Percentiles rank a stretch among this genome's conserved stretches.
These are phyloP conservation scores for Volvariella surrecta DNA, from an alignment of 1,284 basidiomycete genomes.

Conservation along the genomic window DNA sequence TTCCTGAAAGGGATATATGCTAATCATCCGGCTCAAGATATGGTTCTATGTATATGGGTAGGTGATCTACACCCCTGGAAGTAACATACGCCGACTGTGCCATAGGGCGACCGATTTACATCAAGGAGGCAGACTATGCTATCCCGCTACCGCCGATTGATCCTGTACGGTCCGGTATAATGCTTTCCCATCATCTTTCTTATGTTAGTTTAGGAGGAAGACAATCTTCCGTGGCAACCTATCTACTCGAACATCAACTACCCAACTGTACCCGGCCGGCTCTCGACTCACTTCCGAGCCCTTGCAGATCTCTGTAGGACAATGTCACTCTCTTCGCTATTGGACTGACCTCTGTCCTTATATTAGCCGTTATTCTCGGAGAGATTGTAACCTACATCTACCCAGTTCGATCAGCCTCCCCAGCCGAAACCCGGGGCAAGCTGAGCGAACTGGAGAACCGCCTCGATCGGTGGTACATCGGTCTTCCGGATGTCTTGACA, in stretches of 20 bases:
- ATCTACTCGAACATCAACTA: conserved; percentile 30
- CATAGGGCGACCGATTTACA: conserved; percentile 57
- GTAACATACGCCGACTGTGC: conserved; percentile 2
- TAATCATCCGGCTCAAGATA: conserved; percentile 29
- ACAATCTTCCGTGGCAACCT: conserved; percentile 49
- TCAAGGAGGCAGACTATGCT: conserved; percentile 71
- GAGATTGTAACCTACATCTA: conserved; percentile 68
- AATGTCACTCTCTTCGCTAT: not conserved
- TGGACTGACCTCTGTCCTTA: conserved; percentile 2
- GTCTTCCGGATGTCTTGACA: conserved; percentile 57
- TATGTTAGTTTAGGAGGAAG: conserved; percentile 34
- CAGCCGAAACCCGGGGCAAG: conserved; percentile 33
- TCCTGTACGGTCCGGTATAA: conserved; percentile 25
- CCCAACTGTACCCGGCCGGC: conserved; percentile 34
- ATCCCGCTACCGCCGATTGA: conserved; percentile 55
- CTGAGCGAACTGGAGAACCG: conserved; percentile 55
- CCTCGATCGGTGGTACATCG: conserved; percentile 71
- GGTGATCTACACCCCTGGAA: conserved; percentile 7
- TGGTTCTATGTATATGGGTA: conserved; percentile 65
- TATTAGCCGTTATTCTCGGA: conserved; percentile 49
- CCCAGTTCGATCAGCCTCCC: conserved; percentile 48
- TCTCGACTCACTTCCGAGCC: conserved; percentile 54
- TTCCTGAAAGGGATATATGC: conserved; percentile 4
- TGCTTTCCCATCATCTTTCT: conserved; percentile 3
- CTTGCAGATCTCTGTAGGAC: conserved; percentile 51